These are phyloP conservation scores for Fomitopsis betulina DNA, from an alignment of 1,284 basidiomycete species.

Conservation along the genomic window DNA sequence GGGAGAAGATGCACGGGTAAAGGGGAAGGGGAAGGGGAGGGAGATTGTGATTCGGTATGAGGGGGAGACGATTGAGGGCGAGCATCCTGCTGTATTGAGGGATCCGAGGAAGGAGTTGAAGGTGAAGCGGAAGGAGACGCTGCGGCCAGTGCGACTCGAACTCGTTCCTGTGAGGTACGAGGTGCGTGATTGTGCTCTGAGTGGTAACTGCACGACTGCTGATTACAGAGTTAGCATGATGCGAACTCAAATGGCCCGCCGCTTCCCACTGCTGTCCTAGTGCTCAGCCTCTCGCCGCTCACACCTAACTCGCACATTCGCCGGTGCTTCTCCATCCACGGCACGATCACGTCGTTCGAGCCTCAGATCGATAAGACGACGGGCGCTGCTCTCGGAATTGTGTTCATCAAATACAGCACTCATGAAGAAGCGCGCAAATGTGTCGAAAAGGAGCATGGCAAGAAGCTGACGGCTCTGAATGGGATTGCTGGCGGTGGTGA, in stretches of 20 bases:
- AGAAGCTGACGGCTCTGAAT: slow-evolving; percentile 35
- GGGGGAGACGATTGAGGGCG: slow-evolving; percentile 51
- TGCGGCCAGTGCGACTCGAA: slow-evolving; percentile 37
- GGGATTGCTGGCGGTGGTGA: slow-evolving; percentile 29
- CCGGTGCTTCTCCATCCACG: slow-evolving; percentile 66
- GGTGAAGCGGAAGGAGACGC: slow-evolving; percentile 28
- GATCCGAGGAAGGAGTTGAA: slow-evolving; percentile 54
- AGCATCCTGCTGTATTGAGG: slow-evolving; percentile 35
- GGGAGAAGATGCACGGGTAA: slow-evolving; percentile 40
- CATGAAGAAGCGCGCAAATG: slow-evolving; percentile 63
- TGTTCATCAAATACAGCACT: slow-evolving; percentile 65
- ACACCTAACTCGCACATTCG: slow-evolving; percentile 66
- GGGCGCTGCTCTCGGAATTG: slow-evolving; percentile 81
- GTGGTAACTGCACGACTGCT: neutral
- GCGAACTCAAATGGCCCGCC: slow-evolving; percentile 67
- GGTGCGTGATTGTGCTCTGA: slow-evolving; percentile 37
- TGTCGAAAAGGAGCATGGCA: slow-evolving; percentile 56
- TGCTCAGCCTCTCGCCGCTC: slow-evolving; percentile 71
- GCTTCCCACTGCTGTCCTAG: slow-evolving; percentile 74
- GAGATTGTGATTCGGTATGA: slow-evolving; percentile 52
- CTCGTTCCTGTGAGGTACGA: slow-evolving; percentile 55
- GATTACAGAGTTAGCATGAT: slow-evolving; percentile 57
- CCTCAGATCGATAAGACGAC: slow-evolving; percentile 79
- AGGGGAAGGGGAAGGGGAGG: slow-evolving; percentile 59
- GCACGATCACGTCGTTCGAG: slow-evolving; percentile 68